Evolutionary conservation across 2,329 filamentous ascomycete species (phyloP), one percentile per base, ranked within the genome.

Genomic region (Aureobasidium sp.): DNA sequence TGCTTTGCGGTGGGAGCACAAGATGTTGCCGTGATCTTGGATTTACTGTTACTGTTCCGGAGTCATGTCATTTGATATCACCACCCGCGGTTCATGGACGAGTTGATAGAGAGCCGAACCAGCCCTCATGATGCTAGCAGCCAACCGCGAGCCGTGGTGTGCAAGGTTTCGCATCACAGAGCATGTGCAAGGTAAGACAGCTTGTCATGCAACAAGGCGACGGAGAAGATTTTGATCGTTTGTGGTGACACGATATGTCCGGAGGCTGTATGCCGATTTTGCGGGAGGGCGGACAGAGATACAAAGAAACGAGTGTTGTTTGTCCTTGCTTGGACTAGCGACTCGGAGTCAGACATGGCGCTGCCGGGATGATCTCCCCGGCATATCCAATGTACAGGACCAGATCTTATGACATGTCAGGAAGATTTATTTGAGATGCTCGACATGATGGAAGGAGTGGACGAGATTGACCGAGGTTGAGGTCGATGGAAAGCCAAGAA

Each of bases 311-410:
- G 31, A 48, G 22, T 20, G 25, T 14, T 37, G 55, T 58, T 58
- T 58, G 55, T 48, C 55, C 55, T 58, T 58, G 55, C 55, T 48
- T 47, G 41, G 5, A 39, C 20, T 6, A 12, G 34, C 9, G 31
- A 58, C 48, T 58, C 55, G 29, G 20, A 58, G 41, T 58, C 55
- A 58, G 55, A 58, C 55, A 58, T 39, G 42, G 42, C 41, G 55
- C n/a, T 14, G 31, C 5, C 31, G 12, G 41, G 15, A 58, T 58
- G 55, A 39, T 36, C 41, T 48, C 31, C 52, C 55, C 55, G 55
- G 15, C 31, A 58, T 17, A 20, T 27, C 7, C 20, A 25, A 11
- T n/a, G n/a, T 25, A 20, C 29, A 25, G 8, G 17, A 6, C 20
- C n/a, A 17, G n/a, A 57, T 42, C 37, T 36, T 11, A 39, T 47